phyloP scores from a whole-genome alignment of 495 filamentous ascomycete species.

The Penicillium atrosanguineum region DNA sequence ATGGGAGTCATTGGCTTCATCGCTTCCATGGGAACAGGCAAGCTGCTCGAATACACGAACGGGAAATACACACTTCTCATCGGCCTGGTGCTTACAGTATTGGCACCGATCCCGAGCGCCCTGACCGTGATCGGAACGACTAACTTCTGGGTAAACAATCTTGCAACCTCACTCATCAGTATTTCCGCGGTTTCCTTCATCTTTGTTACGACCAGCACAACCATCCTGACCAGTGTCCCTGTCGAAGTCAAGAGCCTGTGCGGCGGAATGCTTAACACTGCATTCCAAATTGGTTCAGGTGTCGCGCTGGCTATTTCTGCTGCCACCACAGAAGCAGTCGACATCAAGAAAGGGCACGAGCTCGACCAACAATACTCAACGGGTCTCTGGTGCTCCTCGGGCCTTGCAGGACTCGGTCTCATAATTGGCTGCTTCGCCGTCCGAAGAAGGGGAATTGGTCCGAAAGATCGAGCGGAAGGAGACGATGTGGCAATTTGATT shows the following conservation, averaged over 20 bases:
- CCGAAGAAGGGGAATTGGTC: conserved; percentile 29
- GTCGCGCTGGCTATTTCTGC: conserved; percentile 37
- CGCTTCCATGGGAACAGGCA: conserved; percentile 35
- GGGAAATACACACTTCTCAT: conserved; percentile 33
- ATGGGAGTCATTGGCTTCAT: conserved; percentile 39
- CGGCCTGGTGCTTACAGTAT: conserved; percentile 28
- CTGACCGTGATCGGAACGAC: conserved; percentile 26
- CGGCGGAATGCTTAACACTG: conserved; percentile 40
- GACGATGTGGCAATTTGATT: conserved; percentile 23
- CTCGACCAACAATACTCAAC: conserved; percentile 34
- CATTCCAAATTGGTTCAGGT: conserved; percentile 40
- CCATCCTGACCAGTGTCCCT: conserved; percentile 34
- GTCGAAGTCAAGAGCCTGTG: conserved; percentile 34
- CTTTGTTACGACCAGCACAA: conserved; percentile 37
- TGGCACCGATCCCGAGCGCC: conserved; percentile 33
- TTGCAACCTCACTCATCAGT: conserved; percentile 35
- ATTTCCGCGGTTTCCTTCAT: conserved; percentile 40
- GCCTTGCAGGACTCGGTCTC: conserved; percentile 31
- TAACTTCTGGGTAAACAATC: conserved; percentile 36
- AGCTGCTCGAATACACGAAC: conserved; percentile 35
- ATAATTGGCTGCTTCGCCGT: conserved; percentile 29
- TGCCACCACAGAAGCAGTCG: conserved; percentile 32
- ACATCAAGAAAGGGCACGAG: conserved; percentile 32
- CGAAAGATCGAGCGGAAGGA: conserved; percentile 26
- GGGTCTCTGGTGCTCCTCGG: conserved; percentile 37